Conservation (phyloP, 1,284 basidiomycete species). For the Pyrrhoderma lamaoense region DNA sequence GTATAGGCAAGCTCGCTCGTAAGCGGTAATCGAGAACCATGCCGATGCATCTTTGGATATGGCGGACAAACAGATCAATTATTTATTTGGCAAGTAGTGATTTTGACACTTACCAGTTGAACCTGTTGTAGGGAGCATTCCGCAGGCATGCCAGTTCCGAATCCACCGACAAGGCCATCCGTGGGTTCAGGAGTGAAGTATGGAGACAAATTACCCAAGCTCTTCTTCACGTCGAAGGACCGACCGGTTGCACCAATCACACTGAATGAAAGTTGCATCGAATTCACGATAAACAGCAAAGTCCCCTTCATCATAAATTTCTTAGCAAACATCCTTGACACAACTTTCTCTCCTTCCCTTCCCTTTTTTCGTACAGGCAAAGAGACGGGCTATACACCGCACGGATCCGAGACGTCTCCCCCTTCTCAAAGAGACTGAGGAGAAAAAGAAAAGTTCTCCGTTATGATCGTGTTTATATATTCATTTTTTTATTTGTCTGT, state of each 20-base stretch:
- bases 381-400: no score
- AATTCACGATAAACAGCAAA: background rate
- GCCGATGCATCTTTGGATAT: conserved; percentile 31
- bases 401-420: no score
- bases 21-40: conserved; percentile 35
- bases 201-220: conserved; percentile 33
- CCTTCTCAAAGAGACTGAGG: no score
- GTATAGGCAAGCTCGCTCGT: conserved; percentile 30
- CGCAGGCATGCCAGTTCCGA: conserved; percentile 31
- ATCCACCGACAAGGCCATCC: conserved; percentile 20
- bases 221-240: conserved; percentile 12
- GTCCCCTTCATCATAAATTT: background rate
- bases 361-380: no score
- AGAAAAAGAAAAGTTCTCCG: no score
- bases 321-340: background rate
- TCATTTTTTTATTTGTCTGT: no score
- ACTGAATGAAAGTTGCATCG: no score
- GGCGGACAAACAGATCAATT: background rate
- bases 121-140: conserved; percentile 40
- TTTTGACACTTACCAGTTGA: conserved; percentile 29
- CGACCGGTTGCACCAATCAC: no score
- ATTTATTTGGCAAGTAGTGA: no score
- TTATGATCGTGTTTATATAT: no score
- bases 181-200: conserved; percentile 30
- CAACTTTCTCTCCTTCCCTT: no score